Conservation (phyloP, 2,329 filamentous ascomycete species). For the Ramichloridium luteum region DNA sequence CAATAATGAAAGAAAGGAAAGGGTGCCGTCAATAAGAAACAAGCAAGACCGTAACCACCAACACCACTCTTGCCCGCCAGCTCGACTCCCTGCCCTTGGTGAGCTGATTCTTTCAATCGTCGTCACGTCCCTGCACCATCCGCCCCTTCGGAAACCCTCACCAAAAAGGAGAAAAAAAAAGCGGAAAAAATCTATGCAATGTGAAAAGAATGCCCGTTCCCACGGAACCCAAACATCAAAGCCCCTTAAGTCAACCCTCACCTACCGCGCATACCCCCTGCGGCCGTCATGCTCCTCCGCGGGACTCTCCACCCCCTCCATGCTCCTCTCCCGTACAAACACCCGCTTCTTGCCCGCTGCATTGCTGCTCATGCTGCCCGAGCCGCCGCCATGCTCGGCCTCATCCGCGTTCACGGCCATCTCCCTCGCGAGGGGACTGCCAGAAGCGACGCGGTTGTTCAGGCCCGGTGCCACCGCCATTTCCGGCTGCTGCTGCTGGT, state of each 20-base stretch:
- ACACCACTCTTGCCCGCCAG: too few relatives aligned
- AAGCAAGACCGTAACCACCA: too few relatives aligned
- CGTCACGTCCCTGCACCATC: too few relatives aligned
- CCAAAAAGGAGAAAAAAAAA: not conserved
- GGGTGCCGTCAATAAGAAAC: too few relatives aligned
- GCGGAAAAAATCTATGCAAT: not conserved
- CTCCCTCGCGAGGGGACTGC: slow-evolving; percentile 15
- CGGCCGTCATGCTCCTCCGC: not conserved
- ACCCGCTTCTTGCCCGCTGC: slow-evolving; percentile 12
- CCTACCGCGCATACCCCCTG: slow-evolving; percentile 2
- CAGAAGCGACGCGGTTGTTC: slow-evolving; percentile 3
- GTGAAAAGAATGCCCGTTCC: slow-evolving; percentile 1
- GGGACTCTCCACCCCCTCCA: slow-evolving; percentile 6
- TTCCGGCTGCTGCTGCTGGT: too few relatives aligned
- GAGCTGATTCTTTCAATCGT: too few relatives aligned
- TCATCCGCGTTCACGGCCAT: slow-evolving; percentile 12
- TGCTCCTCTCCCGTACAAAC: slow-evolving; percentile 13
- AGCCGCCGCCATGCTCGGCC: slow-evolving; percentile 11
- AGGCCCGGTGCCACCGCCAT: slow-evolving; percentile 2
- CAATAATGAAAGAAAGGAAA: too few relatives aligned
- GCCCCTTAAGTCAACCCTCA: too few relatives aligned
- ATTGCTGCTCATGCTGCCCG: slow-evolving; percentile 1
- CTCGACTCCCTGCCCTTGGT: too few relatives aligned
- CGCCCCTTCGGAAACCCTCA: too few relatives aligned
- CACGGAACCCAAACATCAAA: too few relatives aligned